Percentiles rank a stretch among this genome's conserved stretches.
Evolutionary conservation across 371 early-diverging fungal genomes (phyloP).

Genomic region (Mortierella sp.): DNA sequence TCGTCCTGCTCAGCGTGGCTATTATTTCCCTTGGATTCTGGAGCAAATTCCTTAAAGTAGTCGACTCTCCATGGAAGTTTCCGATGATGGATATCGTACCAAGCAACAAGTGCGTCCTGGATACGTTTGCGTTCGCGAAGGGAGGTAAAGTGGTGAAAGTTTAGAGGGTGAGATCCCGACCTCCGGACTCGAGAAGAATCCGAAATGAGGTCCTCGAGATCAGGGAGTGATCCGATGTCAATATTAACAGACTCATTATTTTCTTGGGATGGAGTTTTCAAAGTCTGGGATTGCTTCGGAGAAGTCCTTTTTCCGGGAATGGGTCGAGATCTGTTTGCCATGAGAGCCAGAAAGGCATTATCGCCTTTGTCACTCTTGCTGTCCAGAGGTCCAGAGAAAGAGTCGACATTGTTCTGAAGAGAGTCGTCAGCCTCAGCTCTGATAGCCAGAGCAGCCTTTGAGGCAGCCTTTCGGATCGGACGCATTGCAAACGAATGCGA

Average conservation of each 20-base stretch:
- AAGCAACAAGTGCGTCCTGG: slow-evolving; percentile 63
- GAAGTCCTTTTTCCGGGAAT: neutral
- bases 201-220: slow-evolving; percentile 39
- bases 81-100: slow-evolving; percentile 74
- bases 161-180: slow-evolving; percentile 15
- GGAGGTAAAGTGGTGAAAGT: slow-evolving; percentile 33
- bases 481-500: neutral
- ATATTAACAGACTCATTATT: too few species aligned
- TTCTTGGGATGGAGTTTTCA: too few species aligned
- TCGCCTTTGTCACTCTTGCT: neutral
- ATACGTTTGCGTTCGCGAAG: slow-evolving; percentile 44
- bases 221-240: slow-evolving; percentile 8
- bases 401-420: neutral
- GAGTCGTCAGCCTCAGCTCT: slow-evolving; percentile 23
- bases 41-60: slow-evolving; percentile 18
- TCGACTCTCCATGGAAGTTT: slow-evolving; percentile 79
- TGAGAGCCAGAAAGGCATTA: slow-evolving; percentile 25
- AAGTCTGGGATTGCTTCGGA: neutral
- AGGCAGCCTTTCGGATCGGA: slow-evolving; percentile 35
- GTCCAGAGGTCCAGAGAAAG: too few species aligned
- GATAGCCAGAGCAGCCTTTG: slow-evolving; percentile 43
- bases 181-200: slow-evolving; percentile 33
- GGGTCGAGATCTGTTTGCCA: slow-evolving; percentile 9
- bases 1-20: neutral
- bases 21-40: slow-evolving; percentile 34